These are phyloP conservation scores for Colletotrichum sidae DNA, from an alignment of 2,329 filamentous ascomycete species.

Conservation along the genomic window DNA sequence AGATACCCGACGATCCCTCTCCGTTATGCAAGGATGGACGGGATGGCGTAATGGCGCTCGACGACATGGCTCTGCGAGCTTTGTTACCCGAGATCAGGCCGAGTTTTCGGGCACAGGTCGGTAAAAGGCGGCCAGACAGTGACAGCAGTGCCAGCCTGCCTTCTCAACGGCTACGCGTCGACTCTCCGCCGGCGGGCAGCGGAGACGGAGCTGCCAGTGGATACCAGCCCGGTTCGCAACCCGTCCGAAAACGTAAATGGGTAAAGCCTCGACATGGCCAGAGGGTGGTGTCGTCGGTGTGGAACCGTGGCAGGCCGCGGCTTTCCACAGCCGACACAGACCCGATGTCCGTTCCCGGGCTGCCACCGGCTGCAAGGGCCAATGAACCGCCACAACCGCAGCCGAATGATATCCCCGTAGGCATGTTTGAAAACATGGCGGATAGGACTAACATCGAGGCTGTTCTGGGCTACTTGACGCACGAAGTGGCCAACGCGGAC, in stretches of 20 bases:
- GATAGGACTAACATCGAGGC: conserved; percentile 68
- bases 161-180: conserved; percentile 65
- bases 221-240: conserved; percentile 59
- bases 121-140: conserved; percentile 73
- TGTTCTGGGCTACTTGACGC: conserved; percentile 66
- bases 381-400: not conserved
- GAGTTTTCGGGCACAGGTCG: conserved; percentile 64
- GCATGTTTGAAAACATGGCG: conserved; percentile 46
- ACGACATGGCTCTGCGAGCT: conserved; percentile 88
- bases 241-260: conserved; percentile 56
- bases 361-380: not conserved
- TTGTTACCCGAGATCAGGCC: conserved; percentile 77
- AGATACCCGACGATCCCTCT: conserved; percentile 75
- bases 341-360: not conserved
- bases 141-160: conserved; percentile 62
- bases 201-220: conserved; percentile 35
- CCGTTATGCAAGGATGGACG: conserved; percentile 74
- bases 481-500: conserved; percentile 59
- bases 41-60: conserved; percentile 86
- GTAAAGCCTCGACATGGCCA: conserved; percentile 74
- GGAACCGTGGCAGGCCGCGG: conserved; percentile 75
- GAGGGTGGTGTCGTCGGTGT: conserved; percentile 88
- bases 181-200: conserved; percentile 40
- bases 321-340: too few relatives aligned
- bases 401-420: conserved; percentile 31